Base-by-base conservation (phyloP, 768 basidiomycete genomes). In the Rhizopogon vesiculosus region DNA sequence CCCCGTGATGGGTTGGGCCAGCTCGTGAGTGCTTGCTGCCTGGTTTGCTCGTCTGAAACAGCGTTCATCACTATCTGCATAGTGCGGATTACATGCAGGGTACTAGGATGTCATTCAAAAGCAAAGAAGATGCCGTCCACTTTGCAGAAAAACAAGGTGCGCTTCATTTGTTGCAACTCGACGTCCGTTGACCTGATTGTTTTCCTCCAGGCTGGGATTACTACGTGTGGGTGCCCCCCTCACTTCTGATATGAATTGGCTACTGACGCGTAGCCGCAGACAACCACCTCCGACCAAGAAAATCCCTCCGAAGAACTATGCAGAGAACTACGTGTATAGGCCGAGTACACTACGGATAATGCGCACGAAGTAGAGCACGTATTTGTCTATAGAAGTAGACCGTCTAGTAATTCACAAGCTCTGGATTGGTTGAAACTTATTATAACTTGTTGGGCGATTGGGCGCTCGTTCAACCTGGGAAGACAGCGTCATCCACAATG, bases 21-120 rank as follows among this genome's bases (percentile, higher is more conserved):
- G 87, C 76, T 93, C 93, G 90, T 95, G 68, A 73, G 90, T 80
- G 12, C n/a, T 55, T 19, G 3, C 51, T 41, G 10, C 25, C 25
- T 10, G 41, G 41, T 28, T 42, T 43, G 25, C 5, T 33, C 38
- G 35, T 29, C 13, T 51, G 41, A 52, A 48, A 46, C 52, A n/a
- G 50, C 60, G 53, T 39, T 35, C 43, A 44, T 57, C 35, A 16
- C 62, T 29, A 2, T 35, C 22, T 33, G 42, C 18, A 16, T 58
- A 93, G 92, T 59, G 94, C 93, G 55, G 94, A 98, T 72, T 98
- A 97, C 72, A 89, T 96, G 87, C 94, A 98, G 69, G 93, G 89
- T 18, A 91, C 91, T 3, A 84, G 87, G 4, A 53, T 96, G 59
- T 79, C 83, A 40, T 98, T 98, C 82, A 79, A 79, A 64, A 85